A percentile compares a stretch with the other conserved stretches of the same genome.
Conservation (phyloP, 1,139 yeast species). For the Geotrichum bryndzae region DNA sequence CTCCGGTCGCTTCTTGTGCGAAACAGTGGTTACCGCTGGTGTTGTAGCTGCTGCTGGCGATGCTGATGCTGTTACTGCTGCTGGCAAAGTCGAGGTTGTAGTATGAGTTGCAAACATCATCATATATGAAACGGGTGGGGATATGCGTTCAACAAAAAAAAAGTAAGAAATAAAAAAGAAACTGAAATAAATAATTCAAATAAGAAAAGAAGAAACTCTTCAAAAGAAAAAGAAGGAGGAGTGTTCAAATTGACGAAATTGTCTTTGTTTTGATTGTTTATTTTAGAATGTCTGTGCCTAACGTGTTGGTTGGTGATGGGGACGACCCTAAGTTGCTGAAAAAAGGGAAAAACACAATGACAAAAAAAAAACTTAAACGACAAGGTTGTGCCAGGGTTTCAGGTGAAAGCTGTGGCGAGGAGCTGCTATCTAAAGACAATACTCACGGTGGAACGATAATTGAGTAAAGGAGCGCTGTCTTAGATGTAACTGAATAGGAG, state of each 20-base stretch:
- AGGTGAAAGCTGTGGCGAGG: no score
- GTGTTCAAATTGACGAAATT: background rate
- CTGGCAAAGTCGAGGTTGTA: background rate
- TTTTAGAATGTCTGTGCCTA: background rate
- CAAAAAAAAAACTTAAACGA: no score
- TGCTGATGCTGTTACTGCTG: background rate
- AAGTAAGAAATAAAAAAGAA: no score
- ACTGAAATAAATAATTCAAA: no score
- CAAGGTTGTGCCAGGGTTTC: no score
- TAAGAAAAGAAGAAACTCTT: background rate
- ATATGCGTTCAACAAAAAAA: background rate
- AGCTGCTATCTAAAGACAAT: background rate
- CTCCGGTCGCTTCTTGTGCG: slow-evolving; percentile 46
- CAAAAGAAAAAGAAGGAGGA: background rate
- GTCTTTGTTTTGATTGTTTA: background rate
- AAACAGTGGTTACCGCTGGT: slow-evolving; percentile 25
- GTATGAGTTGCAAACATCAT: background rate
- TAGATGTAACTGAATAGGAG: background rate
- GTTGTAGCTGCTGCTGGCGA: background rate
- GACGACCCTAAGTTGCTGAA: background rate
- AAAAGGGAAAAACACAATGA: no score
- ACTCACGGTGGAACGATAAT: background rate
- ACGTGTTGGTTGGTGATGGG: background rate
- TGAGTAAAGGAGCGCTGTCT: background rate
- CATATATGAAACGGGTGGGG: background rate